phyloP scores from a whole-genome alignment of 805 yeast genomes.

The Sugiyamaella valdiviana region DNA sequence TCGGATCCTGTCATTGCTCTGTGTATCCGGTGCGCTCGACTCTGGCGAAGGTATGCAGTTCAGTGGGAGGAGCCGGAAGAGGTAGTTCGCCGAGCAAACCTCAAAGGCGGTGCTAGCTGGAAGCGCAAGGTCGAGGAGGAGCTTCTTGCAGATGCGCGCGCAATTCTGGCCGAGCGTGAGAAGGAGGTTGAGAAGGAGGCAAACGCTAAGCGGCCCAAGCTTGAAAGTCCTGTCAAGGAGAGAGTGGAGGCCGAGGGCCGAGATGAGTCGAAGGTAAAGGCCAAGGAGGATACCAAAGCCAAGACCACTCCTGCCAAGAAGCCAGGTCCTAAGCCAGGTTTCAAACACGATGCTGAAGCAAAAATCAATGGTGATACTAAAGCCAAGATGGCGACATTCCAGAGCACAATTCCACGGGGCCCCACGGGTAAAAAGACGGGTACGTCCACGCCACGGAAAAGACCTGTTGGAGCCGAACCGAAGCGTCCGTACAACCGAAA shows the following conservation, averaged over 20 bases:
- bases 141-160: constrained; percentile 44
- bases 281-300: constrained; percentile 13
- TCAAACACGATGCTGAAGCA: neutral
- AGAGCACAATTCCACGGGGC: too few relatives aligned
- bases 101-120: constrained; percentile 46
- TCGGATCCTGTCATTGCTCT: constrained; percentile 48
- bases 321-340: neutral
- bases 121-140: constrained; percentile 60
- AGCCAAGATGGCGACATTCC: too few relatives aligned
- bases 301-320: neutral
- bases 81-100: constrained; percentile 49
- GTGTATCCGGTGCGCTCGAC: constrained; percentile 78
- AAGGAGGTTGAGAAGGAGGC: constrained; percentile 19
- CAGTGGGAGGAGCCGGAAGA: constrained; percentile 77
- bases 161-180: constrained; percentile 27
- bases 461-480: too few relatives aligned
- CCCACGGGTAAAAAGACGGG: too few relatives aligned
- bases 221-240: constrained; percentile 11
- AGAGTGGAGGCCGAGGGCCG: neutral
- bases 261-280: constrained; percentile 6
- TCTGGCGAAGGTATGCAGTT: constrained; percentile 89
- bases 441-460: too few relatives aligned
- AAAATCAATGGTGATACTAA: neutral
- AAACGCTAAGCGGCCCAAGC: constrained; percentile 12
- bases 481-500: neutral